Evolutionary conservation across 1,284 basidiomycete species (phyloP).

Genomic region (Pseudomicrostroma phylloplanum): DNA sequence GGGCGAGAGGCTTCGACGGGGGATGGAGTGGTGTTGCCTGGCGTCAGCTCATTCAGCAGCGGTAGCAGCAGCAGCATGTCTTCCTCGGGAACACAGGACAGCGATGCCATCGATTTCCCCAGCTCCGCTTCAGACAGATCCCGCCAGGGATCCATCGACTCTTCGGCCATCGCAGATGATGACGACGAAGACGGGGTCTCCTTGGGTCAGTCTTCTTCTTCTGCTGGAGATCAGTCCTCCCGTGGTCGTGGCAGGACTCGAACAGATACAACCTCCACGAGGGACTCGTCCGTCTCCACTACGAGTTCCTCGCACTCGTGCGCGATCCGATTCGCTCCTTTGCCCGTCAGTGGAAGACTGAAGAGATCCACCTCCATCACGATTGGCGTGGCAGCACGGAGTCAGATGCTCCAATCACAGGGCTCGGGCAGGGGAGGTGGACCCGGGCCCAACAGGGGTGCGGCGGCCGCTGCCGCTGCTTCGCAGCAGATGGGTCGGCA

Average conservation of each 20-base stretch:
- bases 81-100: neutral
- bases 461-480: slow-evolving; percentile 17
- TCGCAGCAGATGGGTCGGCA: slow-evolving; percentile 15
- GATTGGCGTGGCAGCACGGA: slow-evolving; percentile 42
- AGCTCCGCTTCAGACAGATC: neutral
- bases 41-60: neutral
- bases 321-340: slow-evolving; percentile 39
- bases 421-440: slow-evolving; percentile 18
- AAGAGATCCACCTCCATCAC: slow-evolving; percentile 46
- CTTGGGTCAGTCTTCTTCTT: neutral
- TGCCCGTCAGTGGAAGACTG: slow-evolving; percentile 33
- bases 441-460: neutral
- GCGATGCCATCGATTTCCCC: neutral
- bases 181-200: neutral
- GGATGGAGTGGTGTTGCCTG: slow-evolving; percentile 27
- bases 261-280: neutral
- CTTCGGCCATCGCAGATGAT: neutral
- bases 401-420: slow-evolving; percentile 41
- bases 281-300: neutral
- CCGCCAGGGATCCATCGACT: neutral
- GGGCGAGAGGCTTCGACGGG: slow-evolving; percentile 28
- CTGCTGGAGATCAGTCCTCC: neutral
- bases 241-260: neutral
- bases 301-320: slow-evolving; percentile 15
- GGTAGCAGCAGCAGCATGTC: neutral